phyloP scores from a whole-genome alignment of 495 filamentous ascomycete genomes.

The Rhizodiscina lignyota region DNA sequence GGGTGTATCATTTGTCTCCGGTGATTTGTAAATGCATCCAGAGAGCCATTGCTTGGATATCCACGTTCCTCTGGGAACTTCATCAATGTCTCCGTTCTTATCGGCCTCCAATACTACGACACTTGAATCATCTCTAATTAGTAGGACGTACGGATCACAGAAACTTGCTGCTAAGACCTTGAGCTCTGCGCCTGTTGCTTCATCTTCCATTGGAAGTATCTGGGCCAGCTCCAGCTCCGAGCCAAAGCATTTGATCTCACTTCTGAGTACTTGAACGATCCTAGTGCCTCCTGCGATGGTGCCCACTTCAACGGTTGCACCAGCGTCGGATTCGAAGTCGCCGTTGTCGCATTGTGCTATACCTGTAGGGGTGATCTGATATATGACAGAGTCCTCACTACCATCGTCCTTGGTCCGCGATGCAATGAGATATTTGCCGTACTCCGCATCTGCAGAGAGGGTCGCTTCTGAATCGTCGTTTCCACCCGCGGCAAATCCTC shows the following conservation, averaged over 20 bases:
- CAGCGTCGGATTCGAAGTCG: constrained; percentile 80
- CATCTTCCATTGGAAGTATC: constrained; percentile 79
- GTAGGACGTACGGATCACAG: constrained; percentile 70
- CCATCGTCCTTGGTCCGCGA: constrained; percentile 40
- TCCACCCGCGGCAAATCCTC: constrained; percentile 34
- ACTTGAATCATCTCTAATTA: constrained; percentile 68
- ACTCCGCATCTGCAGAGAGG: constrained; percentile 27
- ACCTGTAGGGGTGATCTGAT: constrained; percentile 40
- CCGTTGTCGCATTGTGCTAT: constrained; percentile 51
- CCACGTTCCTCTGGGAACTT: constrained; percentile 42
- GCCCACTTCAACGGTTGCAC: constrained; percentile 66
- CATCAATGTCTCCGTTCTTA: constrained; percentile 69
- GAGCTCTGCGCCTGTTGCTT: constrained; percentile 56
- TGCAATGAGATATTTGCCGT: constrained; percentile 54
- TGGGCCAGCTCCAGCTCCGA: constrained; percentile 76
- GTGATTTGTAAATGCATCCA: constrained; percentile 58
- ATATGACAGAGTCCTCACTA: constrained; percentile 37
- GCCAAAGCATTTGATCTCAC: constrained; percentile 77
- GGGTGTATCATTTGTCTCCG: constrained; percentile 27
- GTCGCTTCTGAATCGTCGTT: constrained; percentile 23
- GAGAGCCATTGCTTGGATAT: constrained; percentile 53
- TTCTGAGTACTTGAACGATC: constrained; percentile 69
- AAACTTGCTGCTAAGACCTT: constrained; percentile 69
- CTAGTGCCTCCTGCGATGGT: constrained; percentile 55
- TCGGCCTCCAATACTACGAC: constrained; percentile 60